Evolutionary conservation across 2,329 filamentous ascomycete genomes (phyloP).

Genomic region (Ambrosiella xylebori): DNA sequence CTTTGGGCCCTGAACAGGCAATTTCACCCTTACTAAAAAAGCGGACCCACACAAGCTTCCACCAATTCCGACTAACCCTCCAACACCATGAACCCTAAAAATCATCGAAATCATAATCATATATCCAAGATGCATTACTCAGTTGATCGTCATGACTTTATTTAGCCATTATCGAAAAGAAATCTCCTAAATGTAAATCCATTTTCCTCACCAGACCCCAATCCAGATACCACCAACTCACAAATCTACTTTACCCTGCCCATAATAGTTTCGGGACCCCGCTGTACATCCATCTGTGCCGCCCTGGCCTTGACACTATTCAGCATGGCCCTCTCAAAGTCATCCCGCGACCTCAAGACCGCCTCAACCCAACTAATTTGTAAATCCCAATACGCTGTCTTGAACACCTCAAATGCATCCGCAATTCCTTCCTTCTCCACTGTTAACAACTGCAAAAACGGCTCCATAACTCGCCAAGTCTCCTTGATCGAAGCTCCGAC

Average conservation of each 20-base stretch:
- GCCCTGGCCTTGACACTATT: conserved; percentile 75
- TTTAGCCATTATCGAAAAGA: not conserved
- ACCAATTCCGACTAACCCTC: not conserved
- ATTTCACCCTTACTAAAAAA: not conserved
- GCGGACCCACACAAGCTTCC: not conserved
- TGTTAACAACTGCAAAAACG: conserved; percentile 63
- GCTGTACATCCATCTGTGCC: conserved; percentile 65
- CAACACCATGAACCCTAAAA: not conserved
- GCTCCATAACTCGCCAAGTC: conserved; percentile 82
- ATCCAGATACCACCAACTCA: conserved; percentile 14
- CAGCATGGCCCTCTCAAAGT: conserved; percentile 83
- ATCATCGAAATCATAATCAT: not conserved
- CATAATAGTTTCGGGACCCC: conserved; percentile 86
- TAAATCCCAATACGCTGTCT: conserved; percentile 78
- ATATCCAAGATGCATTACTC: not conserved
- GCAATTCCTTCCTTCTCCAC: conserved; percentile 57
- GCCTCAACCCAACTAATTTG: conserved; percentile 93
- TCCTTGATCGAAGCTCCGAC: conserved; percentile 62
- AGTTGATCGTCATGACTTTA: not conserved
- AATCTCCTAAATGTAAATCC: not conserved
- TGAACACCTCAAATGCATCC: conserved; percentile 68
- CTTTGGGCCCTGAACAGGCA: not conserved
- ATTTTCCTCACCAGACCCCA: not conserved
- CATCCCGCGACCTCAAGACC: conserved; percentile 69
- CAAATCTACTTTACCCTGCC: conserved; percentile 60